Evolutionary conservation across 768 basidiomycete species (phyloP).

Genomic region (Rhodotorula babjevae): DNA sequence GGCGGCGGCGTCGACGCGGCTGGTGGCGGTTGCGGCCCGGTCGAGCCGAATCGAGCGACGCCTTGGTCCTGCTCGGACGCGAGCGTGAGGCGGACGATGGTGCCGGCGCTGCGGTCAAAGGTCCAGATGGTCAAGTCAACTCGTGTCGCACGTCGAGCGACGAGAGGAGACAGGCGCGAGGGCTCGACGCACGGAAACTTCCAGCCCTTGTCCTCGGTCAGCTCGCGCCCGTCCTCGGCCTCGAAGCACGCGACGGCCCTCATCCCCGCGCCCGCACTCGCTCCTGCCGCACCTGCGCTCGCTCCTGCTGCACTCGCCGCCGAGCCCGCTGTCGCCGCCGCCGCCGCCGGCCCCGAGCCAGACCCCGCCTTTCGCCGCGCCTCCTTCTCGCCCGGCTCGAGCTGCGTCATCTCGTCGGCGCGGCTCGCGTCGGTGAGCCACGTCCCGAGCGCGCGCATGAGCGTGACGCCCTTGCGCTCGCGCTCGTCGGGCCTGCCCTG

Average conservation of each 20-base stretch:
- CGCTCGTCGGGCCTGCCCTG: conserved; percentile 24
- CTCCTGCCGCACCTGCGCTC: neutral
- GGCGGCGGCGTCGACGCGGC: neutral
- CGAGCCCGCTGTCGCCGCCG: no score
- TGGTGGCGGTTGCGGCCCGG: conserved; percentile 8
- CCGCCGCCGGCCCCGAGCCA: no score
- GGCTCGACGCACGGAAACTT: conserved; percentile 12
- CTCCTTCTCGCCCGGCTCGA: neutral
- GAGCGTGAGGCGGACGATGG: conserved; percentile 25
- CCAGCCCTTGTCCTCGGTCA: conserved; percentile 6
- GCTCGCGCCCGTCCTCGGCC: neutral
- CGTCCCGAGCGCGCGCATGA: conserved; percentile 12
- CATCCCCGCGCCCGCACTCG: neutral
- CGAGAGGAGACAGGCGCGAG: no score
- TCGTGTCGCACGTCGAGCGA: no score
- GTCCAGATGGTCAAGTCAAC: no score
- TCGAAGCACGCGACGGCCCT: neutral
- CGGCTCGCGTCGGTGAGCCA: conserved; percentile 27
- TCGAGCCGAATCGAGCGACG: neutral
- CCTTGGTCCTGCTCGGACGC: neutral
- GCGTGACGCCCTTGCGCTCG: conserved; percentile 12
- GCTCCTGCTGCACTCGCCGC: no score
- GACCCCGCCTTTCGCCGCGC: neutral
- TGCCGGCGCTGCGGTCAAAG: conserved; percentile 13
- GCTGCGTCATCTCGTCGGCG: conserved; percentile 1